Evolutionary conservation across 2,329 filamentous ascomycete genomes (phyloP).

Genomic region (Colletotrichum australisinense): DNA sequence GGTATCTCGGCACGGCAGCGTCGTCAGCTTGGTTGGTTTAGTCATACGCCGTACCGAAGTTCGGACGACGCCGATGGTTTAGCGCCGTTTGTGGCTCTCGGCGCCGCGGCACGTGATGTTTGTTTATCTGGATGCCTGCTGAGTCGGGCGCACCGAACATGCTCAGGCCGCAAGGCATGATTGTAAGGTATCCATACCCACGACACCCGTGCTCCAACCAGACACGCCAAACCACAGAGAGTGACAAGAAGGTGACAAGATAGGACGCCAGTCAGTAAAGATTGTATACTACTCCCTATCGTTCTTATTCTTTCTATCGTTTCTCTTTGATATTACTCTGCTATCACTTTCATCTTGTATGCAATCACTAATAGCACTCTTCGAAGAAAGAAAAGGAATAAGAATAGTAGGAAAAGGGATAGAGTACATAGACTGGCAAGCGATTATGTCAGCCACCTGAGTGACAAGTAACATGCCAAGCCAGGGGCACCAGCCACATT

Average conservation of each 20-base stretch:
- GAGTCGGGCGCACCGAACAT: slow-evolving; percentile 16
- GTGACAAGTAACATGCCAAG: not conserved
- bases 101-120: slow-evolving; percentile 25
- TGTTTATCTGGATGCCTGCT: slow-evolving; percentile 14
- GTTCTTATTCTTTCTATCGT: too few relatives aligned
- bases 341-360: too few relatives aligned
- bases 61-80: slow-evolving; percentile 38
- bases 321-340: too few relatives aligned
- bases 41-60: slow-evolving; percentile 23
- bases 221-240: too few relatives aligned
- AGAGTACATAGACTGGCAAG: too few relatives aligned
- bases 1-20: slow-evolving; percentile 31
- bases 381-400: too few relatives aligned
- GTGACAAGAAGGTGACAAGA: not conserved
- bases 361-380: too few relatives aligned
- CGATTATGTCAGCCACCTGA: too few relatives aligned
- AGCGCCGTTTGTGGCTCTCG: slow-evolving; percentile 31
- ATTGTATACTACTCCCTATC: too few relatives aligned
- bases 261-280: not conserved
- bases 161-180: slow-evolving; percentile 26
- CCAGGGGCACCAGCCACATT: slow-evolving; percentile 27
- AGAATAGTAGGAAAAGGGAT: too few relatives aligned
- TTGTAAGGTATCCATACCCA: not conserved
- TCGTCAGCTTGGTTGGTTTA: slow-evolving; percentile 32
- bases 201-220: not conserved